phyloP scores from a whole-genome alignment of 1,139 yeast genomes.

The Blastobotrys arbuscula region DNA sequence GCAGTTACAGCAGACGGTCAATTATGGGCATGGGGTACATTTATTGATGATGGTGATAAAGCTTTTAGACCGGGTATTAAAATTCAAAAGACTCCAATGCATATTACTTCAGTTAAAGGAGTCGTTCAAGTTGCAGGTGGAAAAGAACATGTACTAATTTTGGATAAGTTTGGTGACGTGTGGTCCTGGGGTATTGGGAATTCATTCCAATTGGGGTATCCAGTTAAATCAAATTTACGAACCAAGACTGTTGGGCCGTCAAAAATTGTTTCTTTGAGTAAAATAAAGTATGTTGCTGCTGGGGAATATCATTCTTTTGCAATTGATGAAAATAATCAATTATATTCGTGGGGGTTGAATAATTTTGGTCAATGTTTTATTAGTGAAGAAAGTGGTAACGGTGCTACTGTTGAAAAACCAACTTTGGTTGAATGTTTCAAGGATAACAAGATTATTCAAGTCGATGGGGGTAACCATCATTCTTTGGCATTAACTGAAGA shows the following conservation, averaged over 20 bases:
- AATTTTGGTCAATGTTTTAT: constrained; percentile 96
- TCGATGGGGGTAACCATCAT: constrained; percentile 95
- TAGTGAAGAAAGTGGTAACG: constrained; percentile 70
- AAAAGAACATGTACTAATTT: constrained; percentile 81
- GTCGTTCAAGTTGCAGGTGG: constrained; percentile 89
- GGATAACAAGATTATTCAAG: constrained; percentile 50
- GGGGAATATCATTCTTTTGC: constrained; percentile 98
- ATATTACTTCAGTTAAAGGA: constrained; percentile 55
- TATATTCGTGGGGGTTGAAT: constrained; percentile 90
- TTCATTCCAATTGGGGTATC: constrained; percentile 82
- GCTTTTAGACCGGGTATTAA: constrained; percentile 62
- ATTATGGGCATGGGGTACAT: constrained; percentile 97
- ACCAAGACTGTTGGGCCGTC: constrained; percentile 34
- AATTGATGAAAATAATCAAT: constrained; percentile 62
- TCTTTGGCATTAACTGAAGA: constrained; percentile 64
- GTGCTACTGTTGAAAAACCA: constrained; percentile 63
- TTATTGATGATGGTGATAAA: constrained; percentile 82
- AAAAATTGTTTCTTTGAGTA: constrained; percentile 38
- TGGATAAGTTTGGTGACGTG: constrained; percentile 80
- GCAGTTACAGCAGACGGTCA: constrained; percentile 76
- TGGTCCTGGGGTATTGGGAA: constrained; percentile 98
- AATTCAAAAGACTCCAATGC: constrained; percentile 63
- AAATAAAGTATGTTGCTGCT: constrained; percentile 72
- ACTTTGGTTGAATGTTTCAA: constrained; percentile 58
- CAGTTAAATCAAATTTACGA: constrained; percentile 29